Evolutionary conservation across 352 stramenopile species (phyloP), one percentile per base, ranked within the genome.

Genomic region (Phytophthora agathidicida): DNA sequence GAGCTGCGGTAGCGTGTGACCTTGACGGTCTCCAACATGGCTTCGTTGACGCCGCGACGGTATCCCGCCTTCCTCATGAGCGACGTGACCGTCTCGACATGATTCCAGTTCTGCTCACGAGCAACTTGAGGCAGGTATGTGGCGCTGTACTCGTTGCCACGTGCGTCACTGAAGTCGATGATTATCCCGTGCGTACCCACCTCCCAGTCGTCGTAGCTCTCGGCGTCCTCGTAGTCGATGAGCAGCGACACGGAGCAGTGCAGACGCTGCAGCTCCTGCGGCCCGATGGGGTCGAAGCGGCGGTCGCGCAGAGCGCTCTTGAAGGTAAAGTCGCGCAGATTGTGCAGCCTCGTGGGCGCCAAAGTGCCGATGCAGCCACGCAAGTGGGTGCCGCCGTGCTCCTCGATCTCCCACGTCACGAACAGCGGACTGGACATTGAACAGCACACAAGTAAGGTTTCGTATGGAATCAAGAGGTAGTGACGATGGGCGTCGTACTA

Each of bases 331-430:
- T 91, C 81, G 26, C 80, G 83, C 50, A 94, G 45, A 32, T 91
- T 91, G 14, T 63, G 58, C 36, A 94, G 63, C 28, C 60, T 65
- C 5, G 82, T 93, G 36, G 83, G 82, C 19, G 81, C 55, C 28
- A 94, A 65, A 30, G 84, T 94, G 41, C 84, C 84, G 55, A 94
- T 94, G 64, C 84, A 94, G 45, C 84, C 84, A 27, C 84, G 84
- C 42, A 94, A 47, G 7, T 73, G 63, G 26, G 65, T 65, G 14
- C 72, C 73, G 38, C 71, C 66, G 11, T 75, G 44, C 31, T 74
- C 59, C 56, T 93, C 84, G 46, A 84, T 88, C 70, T 94, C 84
- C 84, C 84, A 94, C 47, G 84, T 94, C 66, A 94, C 84, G 52
- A 94, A 94, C 31, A 94, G 65, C 49, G 84, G 84, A 42, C 83